A percentile compares a stretch with the other conserved stretches of the same genome.
phyloP scores from a whole-genome alignment of 2,329 filamentous ascomycete species.

The Sphaerulina populicola region DNA sequence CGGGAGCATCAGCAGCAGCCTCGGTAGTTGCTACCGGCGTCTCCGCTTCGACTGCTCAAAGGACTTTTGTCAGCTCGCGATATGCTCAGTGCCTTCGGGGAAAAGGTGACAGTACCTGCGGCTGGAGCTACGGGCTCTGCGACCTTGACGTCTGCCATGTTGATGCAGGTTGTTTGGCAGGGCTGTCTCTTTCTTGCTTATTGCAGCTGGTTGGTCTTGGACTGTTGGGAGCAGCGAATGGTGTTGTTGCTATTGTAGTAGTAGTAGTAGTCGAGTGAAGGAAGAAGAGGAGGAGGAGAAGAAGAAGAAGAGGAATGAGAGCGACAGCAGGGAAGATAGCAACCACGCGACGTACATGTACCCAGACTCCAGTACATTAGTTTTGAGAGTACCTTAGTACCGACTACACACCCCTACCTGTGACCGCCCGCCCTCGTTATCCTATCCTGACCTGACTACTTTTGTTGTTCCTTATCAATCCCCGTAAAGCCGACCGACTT shows the following conservation, averaged over 20 bases:
- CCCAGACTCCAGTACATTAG: no score
- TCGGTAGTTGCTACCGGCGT: conserved; percentile 1
- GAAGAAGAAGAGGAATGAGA: not conserved
- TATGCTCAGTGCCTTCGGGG: not conserved
- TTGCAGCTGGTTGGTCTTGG: not conserved
- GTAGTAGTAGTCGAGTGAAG: not conserved
- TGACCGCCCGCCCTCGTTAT: not conserved
- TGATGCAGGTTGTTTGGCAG: not conserved
- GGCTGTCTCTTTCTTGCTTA: not conserved
- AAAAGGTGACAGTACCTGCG: not conserved
- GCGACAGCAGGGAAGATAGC: conserved; percentile 2
- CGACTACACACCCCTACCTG: not conserved
- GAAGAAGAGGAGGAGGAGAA: not conserved
- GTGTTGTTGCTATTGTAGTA: not conserved
- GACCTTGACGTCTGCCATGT: not conserved
- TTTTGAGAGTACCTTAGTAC: no score
- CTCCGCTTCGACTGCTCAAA: not conserved
- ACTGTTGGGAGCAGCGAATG: not conserved
- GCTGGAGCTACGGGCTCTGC: not conserved
- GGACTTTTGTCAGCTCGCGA: not conserved
- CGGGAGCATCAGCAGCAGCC: not conserved
- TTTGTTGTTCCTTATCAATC: not conserved
- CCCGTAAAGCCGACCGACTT: conserved; percentile 1
- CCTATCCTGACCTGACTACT: no score
- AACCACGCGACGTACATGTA: conserved; percentile 3